Base-by-base conservation (phyloP, 306 rosid genomes). In the Rosa persica region DNA sequence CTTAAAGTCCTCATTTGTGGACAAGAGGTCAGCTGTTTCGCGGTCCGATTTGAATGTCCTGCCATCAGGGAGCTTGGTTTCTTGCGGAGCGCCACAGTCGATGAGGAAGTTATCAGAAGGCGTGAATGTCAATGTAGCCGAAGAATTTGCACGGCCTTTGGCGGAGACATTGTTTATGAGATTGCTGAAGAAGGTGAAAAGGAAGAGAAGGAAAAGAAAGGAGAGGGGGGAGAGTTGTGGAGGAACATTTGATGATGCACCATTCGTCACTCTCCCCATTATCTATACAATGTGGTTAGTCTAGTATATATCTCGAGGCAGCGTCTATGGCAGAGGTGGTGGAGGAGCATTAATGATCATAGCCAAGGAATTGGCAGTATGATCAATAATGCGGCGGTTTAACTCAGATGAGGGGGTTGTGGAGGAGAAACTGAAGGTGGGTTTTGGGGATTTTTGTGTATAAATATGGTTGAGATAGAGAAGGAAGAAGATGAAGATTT, bases 41-140 rank as follows among this genome's bases (percentile, higher is more conserved):
- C 80, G 89, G 81, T 94, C 98, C 16, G 97, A 92, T 80, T 89
- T 90, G 79, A 92, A 94, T 67, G 66, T 82, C 73, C 97, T 82
- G 55, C 92, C 93, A 70, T 94, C 94, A 8, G 27, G 15, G 61
- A 92, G 88, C 15, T 1, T 67, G 79, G 90, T 85, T 30, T 72
- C 78, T 13, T 76, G 55, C 2, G 86, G 5, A 3, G 97, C 82
- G 4, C 98, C 98, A 54, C 97, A 92, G 76, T 94, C 87, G 20
- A 94, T 87, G 77, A 94, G 92, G 46, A 84, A 94, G 64, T 78
- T 86, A 44, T 88, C 97, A 8, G 77, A 48, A 46, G 97, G 92
- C 3, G 86, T 34, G 83, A 88, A 87, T 17, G 81, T 8, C 16
- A 5, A 39, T 1, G 49, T 57, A n/a, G 54, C 74, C 9, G 79